Evolutionary conservation across 2,329 filamentous ascomycete genomes (phyloP).

Genomic region (Orbilia javanica): DNA sequence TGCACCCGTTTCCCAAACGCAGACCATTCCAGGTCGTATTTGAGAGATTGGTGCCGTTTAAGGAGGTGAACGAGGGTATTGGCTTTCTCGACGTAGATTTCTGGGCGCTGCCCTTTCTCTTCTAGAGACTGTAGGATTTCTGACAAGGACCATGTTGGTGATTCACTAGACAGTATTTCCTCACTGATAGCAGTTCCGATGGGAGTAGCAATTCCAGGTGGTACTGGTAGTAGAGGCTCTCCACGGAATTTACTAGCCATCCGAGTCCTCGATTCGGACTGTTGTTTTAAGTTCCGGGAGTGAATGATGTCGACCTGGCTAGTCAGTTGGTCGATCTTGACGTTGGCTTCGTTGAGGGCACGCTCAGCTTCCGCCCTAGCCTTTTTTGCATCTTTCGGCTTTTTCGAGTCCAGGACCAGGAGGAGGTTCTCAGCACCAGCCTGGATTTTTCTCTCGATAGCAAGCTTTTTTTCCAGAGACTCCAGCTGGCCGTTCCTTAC

Average conservation of each 20-base stretch:
- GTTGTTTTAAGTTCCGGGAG: constrained; percentile 44
- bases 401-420: constrained; percentile 93
- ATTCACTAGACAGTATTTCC: constrained; percentile 70
- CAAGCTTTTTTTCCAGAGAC: constrained; percentile 81
- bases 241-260: constrained; percentile 56
- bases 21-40: constrained; percentile 96
- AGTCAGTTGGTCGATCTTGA: constrained; percentile 74
- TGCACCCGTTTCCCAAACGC: constrained; percentile 95
- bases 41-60: constrained; percentile 89
- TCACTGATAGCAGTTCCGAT: constrained; percentile 49
- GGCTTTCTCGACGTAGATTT: constrained; percentile 93
- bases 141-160: constrained; percentile 88
- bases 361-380: constrained; percentile 83
- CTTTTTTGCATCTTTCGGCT: constrained; percentile 93
- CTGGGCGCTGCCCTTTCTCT: constrained; percentile 84
- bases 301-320: constrained; percentile 71
- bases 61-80: constrained; percentile 97
- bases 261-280: constrained; percentile 61
- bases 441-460: constrained; percentile 97
- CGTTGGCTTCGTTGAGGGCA: constrained; percentile 89
- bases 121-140: constrained; percentile 93
- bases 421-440: constrained; percentile 97
- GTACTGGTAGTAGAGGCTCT: constrained; percentile 53
- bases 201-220: constrained; percentile 28
- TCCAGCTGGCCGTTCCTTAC: constrained; percentile 50